These are phyloP conservation scores for Colletotrichum melonis DNA, from an alignment of 2,329 filamentous ascomycete genomes.

Conservation along the genomic window DNA sequence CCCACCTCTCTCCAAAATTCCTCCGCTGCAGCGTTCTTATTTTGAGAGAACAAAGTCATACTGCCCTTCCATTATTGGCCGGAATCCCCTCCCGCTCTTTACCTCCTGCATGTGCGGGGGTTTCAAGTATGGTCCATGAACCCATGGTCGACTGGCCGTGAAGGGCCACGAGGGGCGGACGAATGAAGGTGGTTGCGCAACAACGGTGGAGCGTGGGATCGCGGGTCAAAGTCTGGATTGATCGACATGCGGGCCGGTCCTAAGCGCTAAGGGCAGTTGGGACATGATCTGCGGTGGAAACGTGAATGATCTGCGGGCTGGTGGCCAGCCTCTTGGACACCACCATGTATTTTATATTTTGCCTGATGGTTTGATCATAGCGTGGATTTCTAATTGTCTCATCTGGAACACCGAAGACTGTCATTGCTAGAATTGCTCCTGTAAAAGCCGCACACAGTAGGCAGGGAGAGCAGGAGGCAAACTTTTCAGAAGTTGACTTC, in stretches of 20 bases:
- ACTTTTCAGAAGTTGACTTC: not conserved
- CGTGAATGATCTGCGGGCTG: not conserved
- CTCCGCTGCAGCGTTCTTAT: not conserved
- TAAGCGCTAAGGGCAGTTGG: not conserved
- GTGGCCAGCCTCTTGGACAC: not conserved
- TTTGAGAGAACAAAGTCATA: not conserved
- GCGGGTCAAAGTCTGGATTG: not conserved
- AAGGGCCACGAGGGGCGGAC: not conserved
- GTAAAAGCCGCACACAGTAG: not conserved
- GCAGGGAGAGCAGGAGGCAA: not conserved
- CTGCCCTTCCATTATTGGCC: not conserved
- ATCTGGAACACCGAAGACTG: not conserved
- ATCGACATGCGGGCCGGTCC: constrained; percentile 20
- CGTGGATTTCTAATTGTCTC: not conserved
- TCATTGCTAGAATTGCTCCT: not conserved
- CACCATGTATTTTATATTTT: not conserved
- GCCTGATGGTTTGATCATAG: not conserved
- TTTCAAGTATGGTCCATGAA: constrained; percentile 10
- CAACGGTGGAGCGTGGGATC: not conserved
- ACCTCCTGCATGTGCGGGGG: not conserved
- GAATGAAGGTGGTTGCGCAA: constrained; percentile 4
- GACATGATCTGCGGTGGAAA: not conserved
- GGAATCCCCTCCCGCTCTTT: not conserved
- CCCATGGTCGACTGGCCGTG: not conserved
- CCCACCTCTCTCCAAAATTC: not conserved